These are phyloP conservation scores for Apophysomyces elegans DNA, from an alignment of 371 early-diverging fungal species.

Conservation along the genomic window DNA sequence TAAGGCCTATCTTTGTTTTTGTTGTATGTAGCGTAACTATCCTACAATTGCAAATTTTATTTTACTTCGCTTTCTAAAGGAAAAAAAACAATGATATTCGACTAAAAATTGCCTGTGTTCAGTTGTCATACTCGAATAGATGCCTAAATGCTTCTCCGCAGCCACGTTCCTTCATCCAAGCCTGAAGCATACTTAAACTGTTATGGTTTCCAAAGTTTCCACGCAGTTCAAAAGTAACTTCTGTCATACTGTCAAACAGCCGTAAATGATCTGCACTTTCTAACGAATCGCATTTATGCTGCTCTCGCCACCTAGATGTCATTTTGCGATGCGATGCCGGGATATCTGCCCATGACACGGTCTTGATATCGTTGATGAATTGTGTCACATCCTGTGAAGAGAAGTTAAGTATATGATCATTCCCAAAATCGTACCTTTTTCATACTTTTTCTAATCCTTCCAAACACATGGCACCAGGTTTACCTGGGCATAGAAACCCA, in stretches of 20 bases:
- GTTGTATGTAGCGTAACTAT: no score
- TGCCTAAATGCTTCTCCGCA: conserved; percentile 45
- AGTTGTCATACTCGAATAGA: conserved; percentile 34
- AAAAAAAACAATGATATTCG: no score
- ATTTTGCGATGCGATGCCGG: conserved; percentile 46
- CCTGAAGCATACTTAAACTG: conserved; percentile 34
- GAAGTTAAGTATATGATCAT: neutral
- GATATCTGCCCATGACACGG: conserved; percentile 45
- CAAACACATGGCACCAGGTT: conserved; percentile 45
- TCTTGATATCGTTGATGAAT: conserved; percentile 51
- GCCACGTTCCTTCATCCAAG: conserved; percentile 40
- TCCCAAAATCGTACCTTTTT: neutral
- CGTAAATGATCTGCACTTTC: conserved; percentile 22
- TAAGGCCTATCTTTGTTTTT: no score
- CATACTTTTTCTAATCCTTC: conserved; percentile 42
- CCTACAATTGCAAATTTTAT: no score
- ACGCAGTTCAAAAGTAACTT: conserved; percentile 44
- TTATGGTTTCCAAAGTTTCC: conserved; percentile 46
- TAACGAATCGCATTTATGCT: conserved; percentile 17
- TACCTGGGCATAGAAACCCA: conserved; percentile 48
- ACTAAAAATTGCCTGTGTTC: no score
- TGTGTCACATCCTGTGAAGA: conserved; percentile 25
- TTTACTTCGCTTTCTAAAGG: no score
- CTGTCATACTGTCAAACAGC: conserved; percentile 38
- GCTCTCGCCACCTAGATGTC: conserved; percentile 43